A percentile compares a stretch with the other conserved stretches of the same genome.
Conservation (phyloP, 2,329 filamentous ascomycete genomes). For the Rutstroemia sp. region DNA sequence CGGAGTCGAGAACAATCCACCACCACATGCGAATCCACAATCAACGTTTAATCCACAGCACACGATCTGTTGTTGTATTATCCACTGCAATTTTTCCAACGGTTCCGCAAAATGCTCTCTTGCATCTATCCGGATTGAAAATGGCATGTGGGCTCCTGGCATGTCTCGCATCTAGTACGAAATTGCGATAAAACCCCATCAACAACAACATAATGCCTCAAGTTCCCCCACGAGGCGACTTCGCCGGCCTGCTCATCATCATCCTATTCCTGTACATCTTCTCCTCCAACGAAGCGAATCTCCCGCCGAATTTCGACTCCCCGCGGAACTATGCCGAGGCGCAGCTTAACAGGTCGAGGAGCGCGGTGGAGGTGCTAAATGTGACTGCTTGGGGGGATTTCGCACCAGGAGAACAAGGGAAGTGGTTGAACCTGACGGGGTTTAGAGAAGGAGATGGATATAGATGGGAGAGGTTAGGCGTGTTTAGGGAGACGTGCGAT, state of each 20-base stretch:
- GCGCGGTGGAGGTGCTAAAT: slow-evolving; percentile 47
- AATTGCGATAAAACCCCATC: background rate
- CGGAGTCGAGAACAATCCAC: no score
- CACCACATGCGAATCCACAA: no score
- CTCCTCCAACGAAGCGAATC: slow-evolving; percentile 22
- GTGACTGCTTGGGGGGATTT: slow-evolving; percentile 55
- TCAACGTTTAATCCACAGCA: no score
- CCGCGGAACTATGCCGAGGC: slow-evolving; percentile 37
- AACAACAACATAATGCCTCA: slow-evolving; percentile 18
- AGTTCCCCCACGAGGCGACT: slow-evolving; percentile 22
- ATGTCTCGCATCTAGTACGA: background rate
- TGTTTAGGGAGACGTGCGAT: slow-evolving; percentile 58
- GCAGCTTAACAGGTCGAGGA: slow-evolving; percentile 44
- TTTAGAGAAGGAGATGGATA: slow-evolving; percentile 67
- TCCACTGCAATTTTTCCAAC: background rate
- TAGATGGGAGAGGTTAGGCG: slow-evolving; percentile 66
- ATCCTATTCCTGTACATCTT: slow-evolving; percentile 29
- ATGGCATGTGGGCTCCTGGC: background rate
- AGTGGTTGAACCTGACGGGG: slow-evolving; percentile 67
- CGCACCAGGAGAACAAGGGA: slow-evolving; percentile 32
- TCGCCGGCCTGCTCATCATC: slow-evolving; percentile 24
- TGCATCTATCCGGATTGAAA: background rate
- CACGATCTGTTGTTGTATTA: background rate
- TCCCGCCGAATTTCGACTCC: slow-evolving; percentile 34
- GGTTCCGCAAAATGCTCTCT: background rate